These are phyloP conservation scores for Ceratocystis diversiconidia DNA, from an alignment of 2,329 filamentous ascomycete species.

Conservation along the genomic window DNA sequence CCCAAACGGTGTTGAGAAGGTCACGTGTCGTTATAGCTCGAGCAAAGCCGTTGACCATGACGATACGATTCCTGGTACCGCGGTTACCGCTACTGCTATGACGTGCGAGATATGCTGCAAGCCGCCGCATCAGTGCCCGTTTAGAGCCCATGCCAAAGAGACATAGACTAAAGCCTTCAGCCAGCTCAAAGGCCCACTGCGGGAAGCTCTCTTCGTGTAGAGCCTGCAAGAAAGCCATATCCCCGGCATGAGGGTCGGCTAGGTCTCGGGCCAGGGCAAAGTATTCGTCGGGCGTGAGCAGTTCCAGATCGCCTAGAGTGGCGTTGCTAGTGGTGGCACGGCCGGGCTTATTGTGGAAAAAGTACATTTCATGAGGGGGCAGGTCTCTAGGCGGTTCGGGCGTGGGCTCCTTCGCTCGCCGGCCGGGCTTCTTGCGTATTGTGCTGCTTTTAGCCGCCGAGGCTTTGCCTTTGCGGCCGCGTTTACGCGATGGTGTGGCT, in stretches of 20 bases:
- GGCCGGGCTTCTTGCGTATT: slow-evolving; percentile 22
- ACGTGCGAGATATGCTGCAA: slow-evolving; percentile 56
- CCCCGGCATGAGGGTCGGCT: slow-evolving; percentile 45
- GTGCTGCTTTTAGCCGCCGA: slow-evolving; percentile 19
- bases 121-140: slow-evolving; percentile 54
- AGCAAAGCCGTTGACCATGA: slow-evolving; percentile 78
- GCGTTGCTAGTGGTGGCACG: slow-evolving; percentile 75
- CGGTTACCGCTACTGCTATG: slow-evolving; percentile 22
- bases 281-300: slow-evolving; percentile 87
- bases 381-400: slow-evolving; percentile 71
- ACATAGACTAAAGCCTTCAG: slow-evolving; percentile 76
- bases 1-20: slow-evolving; percentile 53
- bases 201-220: slow-evolving; percentile 70
- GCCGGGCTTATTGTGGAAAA: slow-evolving; percentile 78
- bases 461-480: slow-evolving; percentile 19
- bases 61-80: slow-evolving; percentile 40
- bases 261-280: slow-evolving; percentile 45
- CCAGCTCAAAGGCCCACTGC: slow-evolving; percentile 86
- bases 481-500: slow-evolving; percentile 32
- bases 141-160: slow-evolving; percentile 92
- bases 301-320: slow-evolving; percentile 55
- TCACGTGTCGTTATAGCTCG: slow-evolving; percentile 52
- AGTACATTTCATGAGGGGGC: slow-evolving; percentile 81
- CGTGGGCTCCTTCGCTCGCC: slow-evolving; percentile 43
- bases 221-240: slow-evolving; percentile 56